A percentile compares a stretch with the other conserved stretches of the same genome.
phyloP scores from a whole-genome alignment of 306 rosid species.

The Bauhinia variegata region DNA sequence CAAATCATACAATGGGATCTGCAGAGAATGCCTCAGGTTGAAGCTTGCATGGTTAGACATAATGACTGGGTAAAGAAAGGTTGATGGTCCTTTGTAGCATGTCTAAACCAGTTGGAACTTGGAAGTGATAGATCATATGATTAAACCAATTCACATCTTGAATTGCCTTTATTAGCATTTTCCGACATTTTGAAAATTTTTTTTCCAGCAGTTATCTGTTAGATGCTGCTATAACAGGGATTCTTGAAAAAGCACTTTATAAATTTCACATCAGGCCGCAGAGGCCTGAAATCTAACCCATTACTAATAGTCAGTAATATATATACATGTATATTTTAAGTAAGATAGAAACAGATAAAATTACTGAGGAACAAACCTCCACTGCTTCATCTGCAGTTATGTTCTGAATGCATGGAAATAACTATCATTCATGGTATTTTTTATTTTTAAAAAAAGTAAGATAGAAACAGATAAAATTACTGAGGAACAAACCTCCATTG shows the following conservation, averaged over 20 bases:
- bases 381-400: slow-evolving; percentile 90
- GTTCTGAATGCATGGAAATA: slow-evolving; percentile 91
- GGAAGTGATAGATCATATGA: too few relatives aligned
- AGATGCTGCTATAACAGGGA: too few relatives aligned
- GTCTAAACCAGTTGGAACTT: not conserved
- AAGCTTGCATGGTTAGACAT: slow-evolving; percentile 2
- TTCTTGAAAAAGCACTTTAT: too few relatives aligned
- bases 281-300: too few relatives aligned
- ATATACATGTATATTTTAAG: too few relatives aligned
- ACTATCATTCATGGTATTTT: too few relatives aligned
- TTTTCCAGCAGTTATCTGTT: too few relatives aligned
- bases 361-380: slow-evolving; percentile 63
- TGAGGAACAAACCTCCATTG: slow-evolving; percentile 75
- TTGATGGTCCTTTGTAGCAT: slow-evolving; percentile 4
- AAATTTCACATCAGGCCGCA: not conserved
- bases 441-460: too few relatives aligned
- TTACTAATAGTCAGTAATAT: not conserved
- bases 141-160: too few relatives aligned
- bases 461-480: not conserved
- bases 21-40: not conserved
- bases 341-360: not conserved
- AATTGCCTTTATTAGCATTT: too few relatives aligned
- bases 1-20: not conserved
- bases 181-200: too few relatives aligned
- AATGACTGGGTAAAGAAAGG: not conserved